These are phyloP conservation scores for Reutealis trisperma DNA, from an alignment of 345 rosid genomes.

Conservation along the genomic window DNA sequence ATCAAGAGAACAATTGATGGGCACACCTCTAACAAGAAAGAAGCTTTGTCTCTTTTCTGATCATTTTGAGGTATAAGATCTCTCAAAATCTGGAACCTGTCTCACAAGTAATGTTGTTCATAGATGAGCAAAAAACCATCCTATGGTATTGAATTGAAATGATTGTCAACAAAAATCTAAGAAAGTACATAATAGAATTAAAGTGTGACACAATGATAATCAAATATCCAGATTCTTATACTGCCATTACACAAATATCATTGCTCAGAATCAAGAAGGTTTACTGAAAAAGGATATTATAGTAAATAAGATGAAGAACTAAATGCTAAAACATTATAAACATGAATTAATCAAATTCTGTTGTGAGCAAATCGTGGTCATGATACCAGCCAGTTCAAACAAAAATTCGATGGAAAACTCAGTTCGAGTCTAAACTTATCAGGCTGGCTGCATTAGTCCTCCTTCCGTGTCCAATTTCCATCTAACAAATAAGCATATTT, in stretches of 20 bases:
- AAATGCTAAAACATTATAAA: too few species aligned
- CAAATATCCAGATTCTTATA: not conserved
- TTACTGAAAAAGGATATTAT: not conserved
- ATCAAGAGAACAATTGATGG: not conserved
- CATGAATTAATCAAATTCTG: too few species aligned
- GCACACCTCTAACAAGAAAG: slow-evolving; percentile 36
- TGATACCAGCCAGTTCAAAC: too few species aligned
- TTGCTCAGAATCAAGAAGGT: not conserved
- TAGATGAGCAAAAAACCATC: not conserved
- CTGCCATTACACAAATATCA: not conserved
- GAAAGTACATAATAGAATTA: not conserved
- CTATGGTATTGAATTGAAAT: not conserved
- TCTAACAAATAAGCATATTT: too few species aligned
- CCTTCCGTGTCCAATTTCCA: not conserved
- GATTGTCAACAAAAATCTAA: not conserved
- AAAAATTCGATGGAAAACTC: not conserved
- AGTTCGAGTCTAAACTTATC: not conserved
- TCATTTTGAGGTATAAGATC: slow-evolving; percentile 37
- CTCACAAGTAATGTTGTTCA: not conserved
- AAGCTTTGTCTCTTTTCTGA: slow-evolving; percentile 40
- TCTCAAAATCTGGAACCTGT: slow-evolving; percentile 37
- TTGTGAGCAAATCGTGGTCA: too few species aligned
- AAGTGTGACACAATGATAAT: not conserved
- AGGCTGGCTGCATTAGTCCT: not conserved
- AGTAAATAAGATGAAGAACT: not conserved